Base-by-base conservation (phyloP, 306 rosid species). In the Medicago lupulina region DNA sequence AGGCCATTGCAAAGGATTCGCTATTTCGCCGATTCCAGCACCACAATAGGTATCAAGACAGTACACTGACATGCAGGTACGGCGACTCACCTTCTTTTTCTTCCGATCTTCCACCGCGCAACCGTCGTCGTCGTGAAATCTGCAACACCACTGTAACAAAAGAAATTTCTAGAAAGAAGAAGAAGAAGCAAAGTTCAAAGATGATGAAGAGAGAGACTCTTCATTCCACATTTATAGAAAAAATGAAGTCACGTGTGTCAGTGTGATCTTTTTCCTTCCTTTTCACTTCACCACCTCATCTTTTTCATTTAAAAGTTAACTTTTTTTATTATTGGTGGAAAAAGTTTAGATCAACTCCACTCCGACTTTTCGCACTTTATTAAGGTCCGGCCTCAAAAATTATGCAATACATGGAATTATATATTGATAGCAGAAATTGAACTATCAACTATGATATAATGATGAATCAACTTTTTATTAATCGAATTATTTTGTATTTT, bases 1-100 rank as follows among this genome's bases (percentile, higher is more conserved):
- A 28, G 97, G 97, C 97, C 97, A 91, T 93, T 93, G 97, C 67
- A 89, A 76, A 53, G 93, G 96, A 34, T 93, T 89, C 38, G 80
- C 86, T 18, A 91, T 84, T 79, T 87, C 90, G 12, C 86, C 91
- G 61, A 89, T 86, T 85, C 88, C 89, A 80, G 84, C 85, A 53
- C 86, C 88, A 19, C 82, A 83, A 40, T 78, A 85, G 41, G 86
- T 85, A 70, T 83, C 87, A 79, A 50, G 51, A 66, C 89, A 88
- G 70, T 89, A 88, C 75, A 75, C 87, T 92, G 96, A 92, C 96
- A 92, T 92, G 85, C 96, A 92, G 97, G 89, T 71, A 54, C 51
- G 79, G 67, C 17, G 13, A 47, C 11, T 75, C 76, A 67, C 84
- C 64, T 78, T 81, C 58, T 65, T 57, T 64, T 34, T 34, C 38